These are phyloP conservation scores for Microdochium trichocladiopsis DNA, from an alignment of 2,329 filamentous ascomycete species.

Conservation along the genomic window DNA sequence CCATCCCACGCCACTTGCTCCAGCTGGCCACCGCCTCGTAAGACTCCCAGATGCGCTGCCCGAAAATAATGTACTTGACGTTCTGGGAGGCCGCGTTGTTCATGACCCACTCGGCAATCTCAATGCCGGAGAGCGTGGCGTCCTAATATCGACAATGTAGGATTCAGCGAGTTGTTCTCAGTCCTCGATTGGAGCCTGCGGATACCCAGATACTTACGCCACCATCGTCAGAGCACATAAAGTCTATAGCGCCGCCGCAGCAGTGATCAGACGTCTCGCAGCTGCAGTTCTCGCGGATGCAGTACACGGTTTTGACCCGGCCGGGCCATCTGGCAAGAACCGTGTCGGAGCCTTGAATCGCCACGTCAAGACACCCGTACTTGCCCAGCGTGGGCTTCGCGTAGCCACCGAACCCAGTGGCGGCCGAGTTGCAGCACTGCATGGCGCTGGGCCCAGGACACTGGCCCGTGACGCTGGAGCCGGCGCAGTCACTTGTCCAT, in stretches of 20 bases:
- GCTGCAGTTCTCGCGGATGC: background rate
- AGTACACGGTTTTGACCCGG: background rate
- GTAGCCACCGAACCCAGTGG: slow-evolving; percentile 26
- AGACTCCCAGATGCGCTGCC: slow-evolving; percentile 37
- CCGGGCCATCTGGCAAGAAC: background rate
- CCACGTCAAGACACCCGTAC: background rate
- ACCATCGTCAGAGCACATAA: background rate
- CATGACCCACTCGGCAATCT: slow-evolving; percentile 43
- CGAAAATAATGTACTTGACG: slow-evolving; percentile 43
- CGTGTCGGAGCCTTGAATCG: background rate
- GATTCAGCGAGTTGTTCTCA: too few species aligned
- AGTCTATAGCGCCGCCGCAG: background rate
- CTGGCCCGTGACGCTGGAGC: slow-evolving; percentile 16
- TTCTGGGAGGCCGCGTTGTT: slow-evolving; percentile 29
- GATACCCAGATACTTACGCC: background rate
- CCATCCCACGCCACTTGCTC: slow-evolving; percentile 33
- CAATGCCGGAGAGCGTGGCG: slow-evolving; percentile 27
- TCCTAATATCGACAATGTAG: slow-evolving; percentile 11
- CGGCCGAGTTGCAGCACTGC: slow-evolving; percentile 27
- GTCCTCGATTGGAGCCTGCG: too few species aligned
- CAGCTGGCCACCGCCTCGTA: slow-evolving; percentile 28
- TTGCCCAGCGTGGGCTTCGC: background rate
- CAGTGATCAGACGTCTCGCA: background rate
- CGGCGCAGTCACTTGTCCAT: slow-evolving; percentile 28
- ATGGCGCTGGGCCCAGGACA: slow-evolving; percentile 30